Percentiles rank a stretch among this genome's conserved stretches.
Evolutionary conservation across 2,329 filamentous ascomycete genomes (phyloP).

Genomic region (Cercospora beticola): DNA sequence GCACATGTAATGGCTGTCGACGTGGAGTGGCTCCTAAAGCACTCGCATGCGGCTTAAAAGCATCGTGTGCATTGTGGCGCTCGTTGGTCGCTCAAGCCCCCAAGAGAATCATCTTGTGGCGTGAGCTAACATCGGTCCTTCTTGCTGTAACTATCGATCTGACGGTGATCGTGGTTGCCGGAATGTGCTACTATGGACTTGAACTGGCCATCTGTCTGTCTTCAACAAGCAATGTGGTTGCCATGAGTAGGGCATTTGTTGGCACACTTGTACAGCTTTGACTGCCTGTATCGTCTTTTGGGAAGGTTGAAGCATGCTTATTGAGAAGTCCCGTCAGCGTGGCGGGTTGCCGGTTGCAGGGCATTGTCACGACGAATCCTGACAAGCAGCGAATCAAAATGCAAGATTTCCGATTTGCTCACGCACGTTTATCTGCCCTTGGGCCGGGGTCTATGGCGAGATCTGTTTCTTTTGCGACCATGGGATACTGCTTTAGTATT

Average conservation of each 20-base stretch:
- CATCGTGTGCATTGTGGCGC: neutral
- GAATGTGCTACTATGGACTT: neutral
- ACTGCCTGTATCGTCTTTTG: neutral
- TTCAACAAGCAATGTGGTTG: neutral
- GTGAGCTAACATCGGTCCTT: neutral
- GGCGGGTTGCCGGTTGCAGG: neutral
- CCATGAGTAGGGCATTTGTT: neutral
- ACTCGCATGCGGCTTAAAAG: neutral
- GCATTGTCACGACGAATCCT: neutral
- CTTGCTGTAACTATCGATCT: neutral
- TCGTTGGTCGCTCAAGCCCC: neutral
- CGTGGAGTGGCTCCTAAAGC: neutral
- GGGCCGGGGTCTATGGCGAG: neutral
- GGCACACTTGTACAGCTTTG: neutral
- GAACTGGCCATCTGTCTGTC: neutral
- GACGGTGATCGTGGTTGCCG: neutral
- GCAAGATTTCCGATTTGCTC: neutral
- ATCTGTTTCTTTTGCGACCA: neutral
- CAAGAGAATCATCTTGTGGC: neutral
- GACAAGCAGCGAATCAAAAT: neutral
- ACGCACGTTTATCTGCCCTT: neutral
- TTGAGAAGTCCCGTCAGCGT: neutral
- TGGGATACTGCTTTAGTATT: constrained; percentile 1
- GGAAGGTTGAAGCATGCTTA: neutral
- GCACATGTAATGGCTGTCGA: neutral